Percentiles rank a stretch among this genome's conserved stretches.
Conservation (phyloP, 2,329 filamentous ascomycete species). For the Aspergillus fischeri region DNA sequence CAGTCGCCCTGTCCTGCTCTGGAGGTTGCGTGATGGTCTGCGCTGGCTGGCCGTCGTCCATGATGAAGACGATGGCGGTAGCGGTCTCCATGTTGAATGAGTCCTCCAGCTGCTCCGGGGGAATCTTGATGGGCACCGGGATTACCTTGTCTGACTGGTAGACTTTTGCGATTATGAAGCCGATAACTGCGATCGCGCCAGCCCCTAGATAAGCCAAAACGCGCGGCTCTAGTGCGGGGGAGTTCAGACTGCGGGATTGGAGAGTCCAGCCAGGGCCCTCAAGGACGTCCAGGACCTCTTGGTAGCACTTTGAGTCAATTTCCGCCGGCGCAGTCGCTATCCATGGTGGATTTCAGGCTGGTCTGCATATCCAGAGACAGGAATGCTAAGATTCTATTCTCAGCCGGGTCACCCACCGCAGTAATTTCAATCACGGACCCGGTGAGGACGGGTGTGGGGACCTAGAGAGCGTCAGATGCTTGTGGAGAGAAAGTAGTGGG, state of each 20-base stretch:
- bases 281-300: constrained; percentile 2
- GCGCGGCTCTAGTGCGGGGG: neutral
- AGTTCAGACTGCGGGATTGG: neutral
- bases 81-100: constrained; percentile 2
- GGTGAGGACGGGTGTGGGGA: constrained; percentile 3
- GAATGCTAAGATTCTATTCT: constrained; percentile 2
- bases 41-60: neutral
- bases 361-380: constrained; percentile 1
- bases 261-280: neutral
- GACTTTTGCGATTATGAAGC: neutral
- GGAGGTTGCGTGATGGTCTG: constrained; percentile 2
- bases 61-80: constrained; percentile 2
- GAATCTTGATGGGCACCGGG: neutral
- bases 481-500: neutral
- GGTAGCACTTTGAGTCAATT: neutral
- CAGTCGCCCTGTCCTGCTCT: constrained; percentile 2
- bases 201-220: neutral
- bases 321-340: neutral
- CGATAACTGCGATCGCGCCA: neutral
- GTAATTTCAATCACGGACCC: no score
- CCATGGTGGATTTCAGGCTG: constrained; percentile 1
- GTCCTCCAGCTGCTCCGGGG: neutral
- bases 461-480: neutral
- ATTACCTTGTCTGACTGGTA: neutral
- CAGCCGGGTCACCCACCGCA: neutral